Conservation (phyloP, 495 filamentous ascomycete genomes). For the Xylaria cubensis region DNA sequence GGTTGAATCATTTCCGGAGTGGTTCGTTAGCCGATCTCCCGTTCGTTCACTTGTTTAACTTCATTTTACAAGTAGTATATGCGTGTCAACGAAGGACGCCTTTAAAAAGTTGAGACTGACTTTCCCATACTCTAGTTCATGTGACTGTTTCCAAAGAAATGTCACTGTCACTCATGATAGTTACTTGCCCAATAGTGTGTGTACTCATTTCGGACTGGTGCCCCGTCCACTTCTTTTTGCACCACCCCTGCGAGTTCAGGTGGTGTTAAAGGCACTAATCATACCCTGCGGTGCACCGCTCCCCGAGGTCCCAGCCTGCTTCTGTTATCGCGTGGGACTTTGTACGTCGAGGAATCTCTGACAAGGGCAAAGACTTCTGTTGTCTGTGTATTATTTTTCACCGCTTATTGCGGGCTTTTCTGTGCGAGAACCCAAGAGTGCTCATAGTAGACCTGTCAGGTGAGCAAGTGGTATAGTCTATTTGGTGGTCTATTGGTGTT, state of each 20-base stretch:
- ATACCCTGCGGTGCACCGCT: conserved; percentile 18
- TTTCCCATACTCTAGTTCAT: not conserved
- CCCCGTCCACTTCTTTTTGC: conserved; percentile 4
- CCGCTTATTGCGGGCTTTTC: not conserved
- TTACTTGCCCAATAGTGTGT: not conserved
- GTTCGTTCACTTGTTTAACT: too few species aligned
- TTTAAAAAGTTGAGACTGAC: not conserved
- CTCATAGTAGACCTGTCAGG: not conserved
- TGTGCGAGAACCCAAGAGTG: not conserved
- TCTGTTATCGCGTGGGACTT: conserved; percentile 17
- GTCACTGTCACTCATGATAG: not conserved
- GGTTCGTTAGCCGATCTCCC: conserved; percentile 16
- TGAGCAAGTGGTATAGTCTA: not conserved
- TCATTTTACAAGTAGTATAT: not conserved
- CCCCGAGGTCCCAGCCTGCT: conserved; percentile 10
- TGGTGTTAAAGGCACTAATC: not conserved
- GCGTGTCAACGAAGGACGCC: not conserved
- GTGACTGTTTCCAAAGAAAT: not conserved
- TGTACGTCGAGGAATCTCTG: not conserved
- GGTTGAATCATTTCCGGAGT: conserved; percentile 3
- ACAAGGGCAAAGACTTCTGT: not conserved
- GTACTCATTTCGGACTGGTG: conserved; percentile 2
- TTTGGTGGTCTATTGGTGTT: not conserved
- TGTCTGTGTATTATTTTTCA: not conserved
- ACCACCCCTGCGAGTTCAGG: conserved; percentile 4